phyloP scores from a whole-genome alignment of 805 yeast genomes.

The Candida schatavii region DNA sequence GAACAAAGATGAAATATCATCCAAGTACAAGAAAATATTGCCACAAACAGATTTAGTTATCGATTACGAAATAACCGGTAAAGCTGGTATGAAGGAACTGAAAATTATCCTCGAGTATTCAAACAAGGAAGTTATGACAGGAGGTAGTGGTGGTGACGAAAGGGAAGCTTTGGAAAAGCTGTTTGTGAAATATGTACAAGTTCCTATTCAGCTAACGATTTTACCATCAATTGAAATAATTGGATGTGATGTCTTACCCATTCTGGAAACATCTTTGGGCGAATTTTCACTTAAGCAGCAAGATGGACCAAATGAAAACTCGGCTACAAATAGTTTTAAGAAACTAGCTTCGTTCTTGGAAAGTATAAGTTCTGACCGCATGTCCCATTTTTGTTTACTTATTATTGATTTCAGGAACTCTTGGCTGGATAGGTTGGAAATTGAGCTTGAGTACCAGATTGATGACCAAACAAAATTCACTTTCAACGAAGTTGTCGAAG shows the following conservation, averaged over 20 bases:
- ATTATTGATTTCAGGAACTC: constrained; percentile 78
- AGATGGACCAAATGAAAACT: not conserved
- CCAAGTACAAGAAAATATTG: constrained; percentile 34
- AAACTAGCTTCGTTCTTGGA: not conserved
- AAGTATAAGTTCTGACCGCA: constrained; percentile 16
- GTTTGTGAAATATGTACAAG: constrained; percentile 53
- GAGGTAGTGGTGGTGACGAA: not conserved
- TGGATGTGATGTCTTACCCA: constrained; percentile 71
- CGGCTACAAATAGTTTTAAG: not conserved
- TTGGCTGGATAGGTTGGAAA: constrained; percentile 57
- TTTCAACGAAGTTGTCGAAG: constrained; percentile 27
- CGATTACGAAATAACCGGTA: constrained; percentile 62
- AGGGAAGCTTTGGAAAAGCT: constrained; percentile 11
- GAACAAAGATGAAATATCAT: constrained; percentile 41
- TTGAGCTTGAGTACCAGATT: constrained; percentile 29
- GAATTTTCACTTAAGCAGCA: constrained; percentile 12
- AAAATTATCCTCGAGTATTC: constrained; percentile 64
- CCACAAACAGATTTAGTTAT: constrained; percentile 44
- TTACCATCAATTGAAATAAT: constrained; percentile 71
- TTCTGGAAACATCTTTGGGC: constrained; percentile 29
- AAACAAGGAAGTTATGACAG: constrained; percentile 24
- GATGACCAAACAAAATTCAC: constrained; percentile 16
- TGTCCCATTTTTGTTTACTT: constrained; percentile 57
- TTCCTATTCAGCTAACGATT: constrained; percentile 71
- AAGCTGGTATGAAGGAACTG: constrained; percentile 68